These are phyloP conservation scores for Saccharomyces jurei DNA, from an alignment of 805 yeast species.

Conservation along the genomic window DNA sequence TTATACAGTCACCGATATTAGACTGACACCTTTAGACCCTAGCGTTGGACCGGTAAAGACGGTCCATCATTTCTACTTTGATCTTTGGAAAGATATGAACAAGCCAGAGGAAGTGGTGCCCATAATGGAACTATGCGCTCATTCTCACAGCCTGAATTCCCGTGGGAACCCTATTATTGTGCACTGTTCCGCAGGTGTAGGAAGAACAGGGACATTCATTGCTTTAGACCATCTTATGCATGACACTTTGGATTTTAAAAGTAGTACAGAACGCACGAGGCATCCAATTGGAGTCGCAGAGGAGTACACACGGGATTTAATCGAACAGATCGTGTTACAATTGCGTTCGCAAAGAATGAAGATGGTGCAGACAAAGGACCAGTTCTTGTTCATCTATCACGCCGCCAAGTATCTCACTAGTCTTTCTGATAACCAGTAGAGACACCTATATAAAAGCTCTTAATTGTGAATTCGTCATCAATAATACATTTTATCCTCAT, in stretches of 20 bases:
- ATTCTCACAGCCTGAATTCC: conserved; percentile 25
- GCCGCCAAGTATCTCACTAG: conserved; percentile 22
- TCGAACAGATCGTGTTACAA: conserved; percentile 29
- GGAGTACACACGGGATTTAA: conserved; percentile 23
- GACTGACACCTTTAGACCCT: conserved; percentile 13
- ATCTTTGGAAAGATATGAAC: conserved; percentile 80
- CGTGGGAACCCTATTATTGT: conserved; percentile 49
- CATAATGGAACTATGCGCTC: conserved; percentile 25
- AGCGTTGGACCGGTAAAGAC: conserved; percentile 36
- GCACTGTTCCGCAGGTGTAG: conserved; percentile 97
- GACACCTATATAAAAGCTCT: not conserved
- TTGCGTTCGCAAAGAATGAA: conserved; percentile 29
- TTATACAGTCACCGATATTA: conserved; percentile 21
- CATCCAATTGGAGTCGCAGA: not conserved
- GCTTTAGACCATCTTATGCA: conserved; percentile 35
- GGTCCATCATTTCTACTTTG: conserved; percentile 60
- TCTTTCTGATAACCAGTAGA: conserved; percentile 3
- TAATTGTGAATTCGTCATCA: conserved; percentile 10
- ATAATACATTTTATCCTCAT: conserved; percentile 21
- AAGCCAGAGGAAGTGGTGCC: conserved; percentile 40
- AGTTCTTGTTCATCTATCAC: conserved; percentile 28
- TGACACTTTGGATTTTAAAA: conserved; percentile 21
- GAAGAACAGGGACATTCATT: conserved; percentile 87
- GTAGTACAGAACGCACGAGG: not conserved
- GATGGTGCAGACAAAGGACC: conserved; percentile 31